phyloP scores from a whole-genome alignment of 257 asterid genomes.

The Nicotiana undulata region DNA sequence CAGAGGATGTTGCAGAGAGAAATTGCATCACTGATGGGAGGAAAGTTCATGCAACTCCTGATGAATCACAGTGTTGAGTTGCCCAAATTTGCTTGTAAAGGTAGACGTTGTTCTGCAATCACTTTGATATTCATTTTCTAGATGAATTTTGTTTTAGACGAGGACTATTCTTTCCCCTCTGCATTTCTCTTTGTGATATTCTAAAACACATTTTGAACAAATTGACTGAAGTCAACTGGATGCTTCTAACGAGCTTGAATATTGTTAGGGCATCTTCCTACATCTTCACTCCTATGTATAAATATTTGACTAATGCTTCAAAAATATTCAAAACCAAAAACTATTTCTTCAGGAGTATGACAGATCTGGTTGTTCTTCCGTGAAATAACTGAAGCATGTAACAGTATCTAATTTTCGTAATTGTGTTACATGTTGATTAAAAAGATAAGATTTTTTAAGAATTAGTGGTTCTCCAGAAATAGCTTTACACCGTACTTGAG shows the following conservation, averaged over 20 bases:
- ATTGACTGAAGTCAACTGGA: not conserved
- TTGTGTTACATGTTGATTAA: not conserved
- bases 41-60: constrained; percentile 72
- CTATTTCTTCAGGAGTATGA: not conserved
- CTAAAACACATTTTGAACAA: not conserved
- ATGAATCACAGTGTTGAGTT: constrained; percentile 58
- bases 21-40: constrained; percentile 59
- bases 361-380: not conserved
- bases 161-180: not conserved
- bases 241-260: not conserved
- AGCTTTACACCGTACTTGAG: not conserved
- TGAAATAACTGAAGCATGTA: not conserved
- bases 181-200: not conserved
- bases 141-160: not conserved
- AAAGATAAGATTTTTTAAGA: not conserved
- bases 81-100: constrained; percentile 76
- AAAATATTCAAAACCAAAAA: not conserved
- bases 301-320: not conserved
- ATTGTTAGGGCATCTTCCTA: not conserved
- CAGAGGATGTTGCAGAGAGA: constrained; percentile 69
- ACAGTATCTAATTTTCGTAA: not conserved
- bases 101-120: constrained; percentile 22
- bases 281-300: not conserved
- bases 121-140: not conserved
- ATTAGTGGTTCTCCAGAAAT: not conserved